Evolutionary conservation across 2,329 filamentous ascomycete genomes (phyloP), one percentile per base, ranked within the genome.

Genomic region (Fusarium mangiferae): DNA sequence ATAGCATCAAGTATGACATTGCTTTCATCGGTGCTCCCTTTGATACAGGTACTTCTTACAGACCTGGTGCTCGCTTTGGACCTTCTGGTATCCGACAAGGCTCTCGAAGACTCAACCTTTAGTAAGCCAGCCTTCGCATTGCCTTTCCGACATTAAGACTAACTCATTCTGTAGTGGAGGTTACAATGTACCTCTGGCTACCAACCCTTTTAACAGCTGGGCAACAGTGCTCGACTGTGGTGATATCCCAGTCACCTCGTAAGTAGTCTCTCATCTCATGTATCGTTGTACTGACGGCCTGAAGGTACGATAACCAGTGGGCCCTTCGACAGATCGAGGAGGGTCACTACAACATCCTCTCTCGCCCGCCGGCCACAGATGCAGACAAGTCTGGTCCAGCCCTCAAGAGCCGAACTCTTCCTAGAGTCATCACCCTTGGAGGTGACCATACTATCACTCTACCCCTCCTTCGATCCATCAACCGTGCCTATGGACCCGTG

Each of bases 1-100:
- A 55, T 20, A 55, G 51, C 20, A 90, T 92, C 74, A 90, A 91
- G 78, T 97, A 93, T 77, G 94, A 97, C 74, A 95, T 97, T 82
- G 94, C 94, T 3, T 96, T 97, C 81, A 89, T 96, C 57, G 94
- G 93, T 48, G 93, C 93, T 45, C 94, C 94, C 0, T 96, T 96
- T 76, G 94, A 97, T 80, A 96, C 94, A 2, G 93, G 93, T 59
- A 96, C 93, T 33, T 95, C 93, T 0, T 97, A 97, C 83, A 87
- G 94, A 58, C 94, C 94, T 7, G 94, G 94, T 74, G 94, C 94
- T 68, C 90, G 94, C 41, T 97, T 97, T 76, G 94, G 94, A 0
- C 94, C 94, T 15, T 94, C 91, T 38, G 94, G 94, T 54, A 96
- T 96, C 78, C 90, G 94, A 81, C 94, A 96, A 87, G 94, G 94